Evolutionary conservation across 2,329 filamentous ascomycete species (phyloP), one percentile per base, ranked within the genome.

Genomic region (Emmonsiellopsis sp.): DNA sequence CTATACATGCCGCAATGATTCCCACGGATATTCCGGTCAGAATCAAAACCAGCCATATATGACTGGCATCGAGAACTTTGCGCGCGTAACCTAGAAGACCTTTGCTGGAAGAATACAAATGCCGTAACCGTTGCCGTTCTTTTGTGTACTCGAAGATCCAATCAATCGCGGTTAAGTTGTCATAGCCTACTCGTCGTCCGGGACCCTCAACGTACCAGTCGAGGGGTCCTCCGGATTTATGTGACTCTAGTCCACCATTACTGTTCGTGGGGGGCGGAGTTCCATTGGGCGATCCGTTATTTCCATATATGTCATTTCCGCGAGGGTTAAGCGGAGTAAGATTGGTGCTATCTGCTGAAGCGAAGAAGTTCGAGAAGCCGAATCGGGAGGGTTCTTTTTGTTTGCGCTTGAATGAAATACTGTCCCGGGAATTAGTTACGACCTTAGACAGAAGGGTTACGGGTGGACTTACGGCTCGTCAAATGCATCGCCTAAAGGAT

Each of bases 81-180:
- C 81, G 84, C 52, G 86, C 63, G 62, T 89, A 83, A 10, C 90
- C 89, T 16, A 91, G 56, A 5, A 95, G 61, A 0, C 90, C 88
- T 16, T 81, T 78, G 7, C 83, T 80, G 62, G 80, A 82, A 0
- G 86, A 81, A 53, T 83, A 81, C 16, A 98, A 76, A 32, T 86
- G 80, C n/a, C 89, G 82, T 63, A 94, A 74, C 26, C 93, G 83
- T 69, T 95, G 89, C 16, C 93, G 83, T 73, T 98, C 93, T 70
- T 96, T 96, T 51, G 88, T 93, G 67, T 97, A 95, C 70, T 98
- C 93, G 63, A 95, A 97, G 66, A 97, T 97, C 93, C 93, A 98
- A 74, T 98, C 93, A 68, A 98, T 98, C 55, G 93, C 92, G 13
- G 92, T 96, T 68, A 96, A 77, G 72, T 98, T 87, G 65, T 96